Base-by-base conservation (phyloP, 371 early-diverging fungal genomes). In the Massospora cicadina region DNA sequence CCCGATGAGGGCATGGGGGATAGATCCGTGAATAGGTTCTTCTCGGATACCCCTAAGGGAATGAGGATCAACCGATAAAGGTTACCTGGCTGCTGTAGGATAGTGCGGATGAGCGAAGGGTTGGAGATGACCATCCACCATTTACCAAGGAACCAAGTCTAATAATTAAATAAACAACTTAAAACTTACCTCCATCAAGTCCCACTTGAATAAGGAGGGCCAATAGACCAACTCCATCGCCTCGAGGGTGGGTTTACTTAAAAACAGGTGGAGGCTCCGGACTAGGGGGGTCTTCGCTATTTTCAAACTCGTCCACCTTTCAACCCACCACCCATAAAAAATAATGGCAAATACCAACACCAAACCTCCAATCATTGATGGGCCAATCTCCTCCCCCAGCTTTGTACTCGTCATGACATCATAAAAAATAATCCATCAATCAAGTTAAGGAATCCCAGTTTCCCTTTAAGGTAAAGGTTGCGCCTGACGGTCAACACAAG, bases 101-200 rank as follows among this genome's bases (percentile, higher is more conserved):
- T 23, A 13, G 53, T 17, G 1, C 26, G 17, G 17, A 63, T 29
- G 17, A 28, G 23, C 13, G n/a, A 25, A 2, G 54, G 53, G 17
- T 54, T 24, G 30, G 29, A 13, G n/a, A 63, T 54, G 12, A 43
- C 63, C 2, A 63, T 55, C 24, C 33, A n/a, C 63, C 63, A 63
- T 54, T 63, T 63, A 2, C 63, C 63, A 30, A 60, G 30, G 23
- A 28, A 60, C 60, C 43, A 43, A 43, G 43, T 43, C 43, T 43
- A 43, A 5, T 10, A 10, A 17, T 43, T 43, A 10, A 43, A 17
- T 43, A 43, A 43, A 10, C 43, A 43, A 43, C 43, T 43, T 43
- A 43, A 10, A 43, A 17, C 17, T 17, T 43, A 43, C 43, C 43
- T 25, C 57, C 57, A 57, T n/a, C 12, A 25, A 27, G 25, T 57